Evolutionary conservation across 225 moss, liverwort and hornwort genomes (phyloP).

Genomic region (Marchantia polymorpha): DNA sequence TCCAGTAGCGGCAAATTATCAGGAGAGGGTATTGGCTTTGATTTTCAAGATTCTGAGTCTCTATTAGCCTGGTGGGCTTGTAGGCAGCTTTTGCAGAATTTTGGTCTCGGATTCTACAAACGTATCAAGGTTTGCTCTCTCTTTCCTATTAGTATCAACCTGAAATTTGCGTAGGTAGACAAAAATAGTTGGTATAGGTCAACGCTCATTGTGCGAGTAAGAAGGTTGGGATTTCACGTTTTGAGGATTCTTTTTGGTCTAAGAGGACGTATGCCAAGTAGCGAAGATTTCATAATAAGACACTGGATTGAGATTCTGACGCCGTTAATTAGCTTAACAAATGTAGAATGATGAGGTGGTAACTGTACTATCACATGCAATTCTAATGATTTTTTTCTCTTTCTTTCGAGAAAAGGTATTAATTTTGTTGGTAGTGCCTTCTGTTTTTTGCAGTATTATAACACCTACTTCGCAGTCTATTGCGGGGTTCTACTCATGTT

Average conservation of each 20-base stretch:
- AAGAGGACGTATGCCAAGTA: neutral
- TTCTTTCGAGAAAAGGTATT: neutral
- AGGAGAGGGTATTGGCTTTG: conserved; percentile 67
- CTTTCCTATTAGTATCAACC: neutral
- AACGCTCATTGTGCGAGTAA: neutral
- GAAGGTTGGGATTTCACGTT: neutral
- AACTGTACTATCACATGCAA: neutral
- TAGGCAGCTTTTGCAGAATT: conserved; percentile 65
- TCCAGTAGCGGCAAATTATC: conserved; percentile 52
- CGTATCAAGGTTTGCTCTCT: conserved; percentile 60
- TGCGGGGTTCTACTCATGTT: conserved; percentile 69
- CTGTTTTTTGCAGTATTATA: conserved; percentile 71
- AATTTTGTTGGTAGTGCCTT: neutral
- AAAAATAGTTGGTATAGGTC: neutral
- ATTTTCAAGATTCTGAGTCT: conserved; percentile 59
- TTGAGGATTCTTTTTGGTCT: neutral
- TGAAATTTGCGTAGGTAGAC: neutral
- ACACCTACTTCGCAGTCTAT: conserved; percentile 92
- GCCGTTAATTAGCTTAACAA: neutral
- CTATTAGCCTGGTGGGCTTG: conserved; percentile 86
- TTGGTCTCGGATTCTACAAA: conserved; percentile 79
- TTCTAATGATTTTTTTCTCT: neutral
- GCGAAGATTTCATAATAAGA: neutral
- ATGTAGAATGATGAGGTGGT: neutral
- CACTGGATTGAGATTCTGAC: neutral